phyloP scores from a whole-genome alignment of 2,329 filamentous ascomycete species.

The Cladosporium colombiae region DNA sequence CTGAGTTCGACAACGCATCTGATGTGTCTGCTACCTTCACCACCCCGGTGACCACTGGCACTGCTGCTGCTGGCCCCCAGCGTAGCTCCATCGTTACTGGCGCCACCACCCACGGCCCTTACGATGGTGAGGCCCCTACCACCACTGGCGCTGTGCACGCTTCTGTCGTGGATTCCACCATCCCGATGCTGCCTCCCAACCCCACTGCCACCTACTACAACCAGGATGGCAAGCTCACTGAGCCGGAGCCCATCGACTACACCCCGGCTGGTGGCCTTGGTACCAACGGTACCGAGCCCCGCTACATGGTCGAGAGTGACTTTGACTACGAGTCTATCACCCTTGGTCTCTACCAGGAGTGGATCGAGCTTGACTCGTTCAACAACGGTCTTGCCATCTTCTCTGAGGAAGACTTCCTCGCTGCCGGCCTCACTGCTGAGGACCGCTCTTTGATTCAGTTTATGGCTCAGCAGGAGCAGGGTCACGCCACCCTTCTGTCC shows the following conservation, averaged over 20 bases:
- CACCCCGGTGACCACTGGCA: conserved; percentile 33
- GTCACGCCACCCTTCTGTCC: conserved; percentile 73
- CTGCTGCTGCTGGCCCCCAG: conserved; percentile 44
- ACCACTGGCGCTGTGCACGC: conserved; percentile 69
- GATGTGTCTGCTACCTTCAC: conserved; percentile 42
- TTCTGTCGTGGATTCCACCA: conserved; percentile 56
- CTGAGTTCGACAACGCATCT: conserved; percentile 47
- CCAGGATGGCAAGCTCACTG: conserved; percentile 67
- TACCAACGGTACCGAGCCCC: conserved; percentile 73
- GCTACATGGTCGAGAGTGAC: conserved; percentile 77
- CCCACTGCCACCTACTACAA: conserved; percentile 69
- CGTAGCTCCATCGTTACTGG: conserved; percentile 55
- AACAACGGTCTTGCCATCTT: conserved; percentile 72
- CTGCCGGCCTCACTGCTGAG: conserved; percentile 66
- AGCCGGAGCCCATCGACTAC: conserved; percentile 70
- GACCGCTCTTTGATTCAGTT: conserved; percentile 71
- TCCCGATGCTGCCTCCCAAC: conserved; percentile 60
- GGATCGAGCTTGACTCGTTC: conserved; percentile 82
- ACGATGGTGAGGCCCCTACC: conserved; percentile 61
- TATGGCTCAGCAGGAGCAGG: conserved; percentile 76
- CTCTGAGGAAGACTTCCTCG: conserved; percentile 67
- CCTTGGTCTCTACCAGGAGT: conserved; percentile 77
- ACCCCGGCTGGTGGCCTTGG: conserved; percentile 70
- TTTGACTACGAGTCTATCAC: conserved; percentile 80
- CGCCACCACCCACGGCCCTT: conserved; percentile 69